A percentile compares a stretch with the other conserved stretches of the same genome.
Evolutionary conservation across 177 flowering plant genomes (phyloP).

Genomic region (Vitis hybrid): DNA sequence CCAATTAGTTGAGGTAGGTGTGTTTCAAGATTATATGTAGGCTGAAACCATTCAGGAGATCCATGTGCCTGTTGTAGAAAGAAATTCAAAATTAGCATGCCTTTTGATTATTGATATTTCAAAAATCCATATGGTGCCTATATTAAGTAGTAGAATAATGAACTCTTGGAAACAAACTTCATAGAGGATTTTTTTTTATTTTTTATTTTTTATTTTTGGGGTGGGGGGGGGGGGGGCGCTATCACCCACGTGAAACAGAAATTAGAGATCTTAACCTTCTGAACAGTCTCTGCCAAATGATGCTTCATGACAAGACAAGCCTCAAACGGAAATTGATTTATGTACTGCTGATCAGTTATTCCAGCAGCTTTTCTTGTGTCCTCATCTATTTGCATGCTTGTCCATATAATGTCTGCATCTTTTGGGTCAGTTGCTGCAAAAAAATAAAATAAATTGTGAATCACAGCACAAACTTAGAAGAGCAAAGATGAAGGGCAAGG

Average conservation of each 20-base stretch:
- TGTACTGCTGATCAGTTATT: constrained; percentile 68
- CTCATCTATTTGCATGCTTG: constrained; percentile 80
- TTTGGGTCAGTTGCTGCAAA: constrained; percentile 70
- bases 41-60: constrained; percentile 84
- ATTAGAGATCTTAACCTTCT: constrained; percentile 50
- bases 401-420: constrained; percentile 97
- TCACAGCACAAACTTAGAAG: neutral
- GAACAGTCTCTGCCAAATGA: constrained; percentile 90
- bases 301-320: constrained; percentile 99
- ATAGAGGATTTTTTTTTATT: too few relatives aligned
- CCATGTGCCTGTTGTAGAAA: constrained; percentile 67
- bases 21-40: constrained; percentile 90
- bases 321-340: constrained; percentile 95
- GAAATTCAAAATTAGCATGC: neutral
- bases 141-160: too few relatives aligned
- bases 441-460: constrained; percentile 3
- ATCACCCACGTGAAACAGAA: constrained; percentile 4
- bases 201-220: too few relatives aligned
- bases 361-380: constrained; percentile 73
- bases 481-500: neutral
- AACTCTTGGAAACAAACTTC: neutral
- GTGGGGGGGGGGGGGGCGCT: neutral
- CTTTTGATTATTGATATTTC: neutral
- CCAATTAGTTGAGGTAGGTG: constrained; percentile 86
- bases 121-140: neutral